phyloP scores from a whole-genome alignment of 495 filamentous ascomycete species.

The Penicillium pancosmium region DNA sequence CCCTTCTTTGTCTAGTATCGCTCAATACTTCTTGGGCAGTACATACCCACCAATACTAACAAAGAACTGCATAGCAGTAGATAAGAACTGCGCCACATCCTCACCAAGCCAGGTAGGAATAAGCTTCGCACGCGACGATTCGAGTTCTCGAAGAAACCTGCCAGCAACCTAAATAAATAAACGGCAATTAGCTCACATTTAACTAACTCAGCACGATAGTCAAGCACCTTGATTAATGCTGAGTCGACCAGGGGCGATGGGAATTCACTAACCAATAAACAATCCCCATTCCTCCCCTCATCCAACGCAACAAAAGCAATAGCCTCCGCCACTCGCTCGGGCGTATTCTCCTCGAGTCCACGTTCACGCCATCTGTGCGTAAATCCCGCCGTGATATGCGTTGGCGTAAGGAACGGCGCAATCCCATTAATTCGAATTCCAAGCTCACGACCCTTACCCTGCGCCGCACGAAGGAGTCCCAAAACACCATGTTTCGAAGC shows the following conservation, averaged over 20 bases:
- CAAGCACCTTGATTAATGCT: neutral
- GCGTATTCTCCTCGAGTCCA: slow-evolving; percentile 29
- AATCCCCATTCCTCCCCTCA: slow-evolving; percentile 12
- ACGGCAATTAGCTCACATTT: too few relatives aligned
- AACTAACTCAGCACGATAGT: neutral
- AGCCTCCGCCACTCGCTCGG: slow-evolving; percentile 25
- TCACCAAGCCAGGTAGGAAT: slow-evolving; percentile 30
- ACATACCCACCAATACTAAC: slow-evolving; percentile 36
- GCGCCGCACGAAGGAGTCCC: slow-evolving; percentile 33
- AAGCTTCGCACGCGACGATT: slow-evolving; percentile 20
- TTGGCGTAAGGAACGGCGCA: slow-evolving; percentile 37
- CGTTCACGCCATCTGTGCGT: slow-evolving; percentile 22
- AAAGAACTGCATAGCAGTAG: slow-evolving; percentile 30
- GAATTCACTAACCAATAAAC: slow-evolving; percentile 23
- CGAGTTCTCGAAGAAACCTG: slow-evolving; percentile 30
- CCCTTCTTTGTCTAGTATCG: neutral
- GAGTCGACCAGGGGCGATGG: neutral
- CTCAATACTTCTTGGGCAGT: slow-evolving; percentile 19
- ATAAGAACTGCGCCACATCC: slow-evolving; percentile 30
- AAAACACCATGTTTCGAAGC: slow-evolving; percentile 37
- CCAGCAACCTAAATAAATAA: slow-evolving; percentile 28
- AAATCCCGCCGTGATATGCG: slow-evolving; percentile 28
- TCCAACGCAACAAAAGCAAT: slow-evolving; percentile 27
- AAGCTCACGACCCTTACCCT: slow-evolving; percentile 16
- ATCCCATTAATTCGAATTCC: slow-evolving; percentile 32